These are phyloP conservation scores for Hyaloscypha finlandica DNA, from an alignment of 495 filamentous ascomycete genomes.

Conservation along the genomic window DNA sequence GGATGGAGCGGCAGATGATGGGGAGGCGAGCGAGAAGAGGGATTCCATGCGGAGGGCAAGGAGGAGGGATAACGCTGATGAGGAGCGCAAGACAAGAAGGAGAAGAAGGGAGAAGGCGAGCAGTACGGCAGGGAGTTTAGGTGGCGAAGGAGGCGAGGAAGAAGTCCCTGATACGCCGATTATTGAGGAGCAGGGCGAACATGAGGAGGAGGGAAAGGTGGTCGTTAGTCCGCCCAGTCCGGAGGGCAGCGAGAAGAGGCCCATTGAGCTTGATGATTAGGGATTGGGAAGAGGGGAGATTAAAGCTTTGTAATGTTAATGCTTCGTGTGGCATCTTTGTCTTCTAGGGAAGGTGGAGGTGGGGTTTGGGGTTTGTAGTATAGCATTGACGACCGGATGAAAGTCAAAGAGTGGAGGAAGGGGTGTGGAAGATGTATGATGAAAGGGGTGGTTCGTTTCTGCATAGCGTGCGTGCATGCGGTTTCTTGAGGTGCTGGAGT, in stretches of 20 bases:
- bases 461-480: constrained; percentile 3
- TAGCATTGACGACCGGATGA: background rate
- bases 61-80: constrained; percentile 67
- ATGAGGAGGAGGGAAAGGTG: constrained; percentile 25
- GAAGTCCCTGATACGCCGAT: background rate
- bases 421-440: background rate
- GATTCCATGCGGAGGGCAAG: constrained; percentile 59
- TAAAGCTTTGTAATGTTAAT: constrained; percentile 17
- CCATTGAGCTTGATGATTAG: constrained; percentile 37
- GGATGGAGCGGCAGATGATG: constrained; percentile 55
- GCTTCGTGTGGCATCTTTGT: background rate
- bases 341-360: background rate
- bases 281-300: background rate
- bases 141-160: constrained; percentile 7
- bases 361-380: background rate
- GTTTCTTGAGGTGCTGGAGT: background rate
- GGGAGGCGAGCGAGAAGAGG: constrained; percentile 54
- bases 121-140: constrained; percentile 27
- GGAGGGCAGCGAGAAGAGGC: constrained; percentile 37
- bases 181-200: constrained; percentile 20
- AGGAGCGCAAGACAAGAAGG: constrained; percentile 62
- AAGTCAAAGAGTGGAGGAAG: background rate
- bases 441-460: constrained; percentile 2
- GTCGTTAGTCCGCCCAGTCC: constrained; percentile 48
- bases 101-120: constrained; percentile 57